These are phyloP conservation scores for Isabelozyma gotoi DNA, from an alignment of 805 yeast genomes.

Conservation along the genomic window DNA sequence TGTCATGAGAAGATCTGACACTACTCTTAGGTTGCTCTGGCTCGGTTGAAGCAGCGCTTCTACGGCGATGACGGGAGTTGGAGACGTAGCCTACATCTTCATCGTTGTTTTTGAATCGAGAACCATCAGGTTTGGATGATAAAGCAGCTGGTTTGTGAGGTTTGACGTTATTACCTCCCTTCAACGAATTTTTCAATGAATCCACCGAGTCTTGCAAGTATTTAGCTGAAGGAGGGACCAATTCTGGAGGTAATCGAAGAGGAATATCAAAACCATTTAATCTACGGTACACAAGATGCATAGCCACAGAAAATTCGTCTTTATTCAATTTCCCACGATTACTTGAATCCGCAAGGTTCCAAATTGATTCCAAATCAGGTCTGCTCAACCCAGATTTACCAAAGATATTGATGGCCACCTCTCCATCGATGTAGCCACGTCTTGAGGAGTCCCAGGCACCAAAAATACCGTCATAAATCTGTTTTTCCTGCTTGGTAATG, in stretches of 20 bases:
- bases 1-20: conserved; percentile 20
- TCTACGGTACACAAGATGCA: conserved; percentile 92
- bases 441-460: conserved; percentile 76
- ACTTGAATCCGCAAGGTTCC: conserved; percentile 84
- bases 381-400: conserved; percentile 88
- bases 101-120: conserved; percentile 68
- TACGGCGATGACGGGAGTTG: conserved; percentile 58
- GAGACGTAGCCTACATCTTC: conserved; percentile 66
- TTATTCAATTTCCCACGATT: conserved; percentile 80
- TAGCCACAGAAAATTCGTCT: conserved; percentile 94
- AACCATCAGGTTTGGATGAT: conserved; percentile 23
- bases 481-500: conserved; percentile 84
- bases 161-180: conserved; percentile 28
- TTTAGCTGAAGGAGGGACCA: conserved; percentile 82
- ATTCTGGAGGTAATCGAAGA: conserved; percentile 76
- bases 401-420: conserved; percentile 80
- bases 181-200: conserved; percentile 66
- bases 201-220: conserved; percentile 69
- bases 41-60: conserved; percentile 17
- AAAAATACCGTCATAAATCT: conserved; percentile 83
- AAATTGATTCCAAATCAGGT: conserved; percentile 81
- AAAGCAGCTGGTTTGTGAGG: conserved; percentile 12
- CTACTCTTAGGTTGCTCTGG: conserved; percentile 12
- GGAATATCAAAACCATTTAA: conserved; percentile 90
- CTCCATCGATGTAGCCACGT: conserved; percentile 74